Evolutionary conservation across 352 stramenopile genomes (phyloP), one percentile per base, ranked within the genome.

Genomic region (Thraustochytrium striatum): DNA sequence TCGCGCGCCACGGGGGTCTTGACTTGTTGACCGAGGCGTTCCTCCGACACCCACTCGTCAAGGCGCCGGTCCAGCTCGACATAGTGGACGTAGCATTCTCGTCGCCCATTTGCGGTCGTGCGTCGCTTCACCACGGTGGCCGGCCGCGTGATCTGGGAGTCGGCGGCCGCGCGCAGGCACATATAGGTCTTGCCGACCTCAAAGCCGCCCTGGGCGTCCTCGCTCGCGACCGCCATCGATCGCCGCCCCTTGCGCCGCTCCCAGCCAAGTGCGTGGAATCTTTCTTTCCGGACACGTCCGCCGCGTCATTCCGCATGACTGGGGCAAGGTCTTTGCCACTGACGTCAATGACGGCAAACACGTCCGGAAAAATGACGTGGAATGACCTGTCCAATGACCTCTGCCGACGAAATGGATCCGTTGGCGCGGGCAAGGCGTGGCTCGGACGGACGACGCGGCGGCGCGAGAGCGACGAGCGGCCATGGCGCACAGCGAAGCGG

Each of bases 11-110:
- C 44, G 7, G 65, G 65, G 11, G 68, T 21, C 9, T 43, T 43
- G 0, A 75, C 65, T 2, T 50, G 2, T 25, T 75, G 19, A 13
- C 65, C 65, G 1, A 75, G 52, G 5, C 65, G 65, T 5, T 82
- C 72, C 28, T 32, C n/a, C 1, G 78, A 16, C 5, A 83, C 61
- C 79, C 79, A 83, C 28, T 82, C 69, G 58, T 83, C 79, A 11
- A 83, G 44, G 3, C 78, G 47, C 2, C 79, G 79, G n/a, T 83
- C 80, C 16, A 83, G 41, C 21, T 90, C 85, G 0, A 87, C 65
- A 82, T 95, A 96, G 83, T 96, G 91, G 8, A 96, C 87, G 82
- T 96, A 96, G 73, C 92, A 93, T 25, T 86, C 80, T 11, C 57
- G 57, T 21, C 13, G 9, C 13, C 65, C 65, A 9, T 25, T 43